A percentile compares a stretch with the other conserved stretches of the same genome.
phyloP scores from a whole-genome alignment of 1,139 yeast genomes.

The Blastobotrys petasosporus region DNA sequence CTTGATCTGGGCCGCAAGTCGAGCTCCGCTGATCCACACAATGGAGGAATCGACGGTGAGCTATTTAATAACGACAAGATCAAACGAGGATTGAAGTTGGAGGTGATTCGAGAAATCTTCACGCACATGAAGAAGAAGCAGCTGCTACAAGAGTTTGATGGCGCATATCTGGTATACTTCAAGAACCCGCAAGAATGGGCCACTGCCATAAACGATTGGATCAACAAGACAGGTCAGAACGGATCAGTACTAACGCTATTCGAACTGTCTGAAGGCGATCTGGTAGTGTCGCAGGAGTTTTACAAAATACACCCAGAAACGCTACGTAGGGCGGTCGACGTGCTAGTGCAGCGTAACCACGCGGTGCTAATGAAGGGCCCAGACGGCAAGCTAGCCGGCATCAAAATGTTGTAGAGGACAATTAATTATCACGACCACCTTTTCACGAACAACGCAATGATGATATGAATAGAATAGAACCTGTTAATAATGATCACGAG shows the following conservation, averaged over 20 bases:
- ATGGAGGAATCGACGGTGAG: conserved; percentile 15
- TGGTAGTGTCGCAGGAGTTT: conserved; percentile 51
- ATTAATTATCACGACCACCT: no score
- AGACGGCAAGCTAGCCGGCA: conserved; percentile 33
- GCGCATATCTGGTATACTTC: conserved; percentile 60
- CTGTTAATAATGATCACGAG: no score
- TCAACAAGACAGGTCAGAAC: conserved; percentile 70
- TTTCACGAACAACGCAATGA: no score
- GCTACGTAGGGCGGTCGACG: conserved; percentile 50
- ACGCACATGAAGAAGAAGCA: conserved; percentile 50
- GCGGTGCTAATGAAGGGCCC: conserved; percentile 32
- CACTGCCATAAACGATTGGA: conserved; percentile 50
- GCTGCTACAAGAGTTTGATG: conserved; percentile 40
- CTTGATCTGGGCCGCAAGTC: conserved; percentile 32
- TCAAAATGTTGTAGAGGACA: conserved; percentile 29
- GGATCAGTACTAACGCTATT: conserved; percentile 76
- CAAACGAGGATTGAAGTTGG: conserved; percentile 49
- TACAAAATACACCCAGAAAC: conserved; percentile 56
- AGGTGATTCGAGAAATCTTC: conserved; percentile 52
- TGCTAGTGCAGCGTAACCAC: conserved; percentile 55
- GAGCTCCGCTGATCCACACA: conserved; percentile 1
- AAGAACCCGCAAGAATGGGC: conserved; percentile 75
- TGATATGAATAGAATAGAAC: no score
- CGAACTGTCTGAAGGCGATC: conserved; percentile 66
- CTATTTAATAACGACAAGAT: conserved; percentile 48